Conservation (phyloP, 2,329 filamentous ascomycete species). For the Fusarium armeniacum region DNA sequence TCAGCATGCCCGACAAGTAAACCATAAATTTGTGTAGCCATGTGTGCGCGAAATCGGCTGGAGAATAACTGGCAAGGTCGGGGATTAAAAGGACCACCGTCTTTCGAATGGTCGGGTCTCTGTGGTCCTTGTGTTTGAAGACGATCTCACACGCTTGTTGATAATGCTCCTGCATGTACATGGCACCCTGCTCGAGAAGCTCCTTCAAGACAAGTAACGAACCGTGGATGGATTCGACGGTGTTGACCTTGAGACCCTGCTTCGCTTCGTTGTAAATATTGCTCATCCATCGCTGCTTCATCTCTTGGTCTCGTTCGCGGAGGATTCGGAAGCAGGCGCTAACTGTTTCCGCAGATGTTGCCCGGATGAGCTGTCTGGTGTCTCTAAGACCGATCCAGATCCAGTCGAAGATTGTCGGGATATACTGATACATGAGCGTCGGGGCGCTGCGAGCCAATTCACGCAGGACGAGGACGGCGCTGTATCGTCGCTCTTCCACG, state of each 20-base stretch:
- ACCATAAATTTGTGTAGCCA: constrained; percentile 98
- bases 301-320: constrained; percentile 87
- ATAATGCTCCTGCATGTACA: constrained; percentile 99
- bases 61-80: constrained; percentile 91
- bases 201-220: constrained; percentile 94
- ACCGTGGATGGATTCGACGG: constrained; percentile 92
- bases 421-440: constrained; percentile 94
- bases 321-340: constrained; percentile 97
- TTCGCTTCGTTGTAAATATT: constrained; percentile 91
- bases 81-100: constrained; percentile 94
- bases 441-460: constrained; percentile 94
- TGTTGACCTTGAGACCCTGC: constrained; percentile 81
- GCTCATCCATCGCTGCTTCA: constrained; percentile 89
- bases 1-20: constrained; percentile 91
- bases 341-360: constrained; percentile 91
- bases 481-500: constrained; percentile 92
- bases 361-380: constrained; percentile 89
- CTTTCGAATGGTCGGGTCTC: constrained; percentile 86
- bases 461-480: constrained; percentile 89
- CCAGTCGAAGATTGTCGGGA: constrained; percentile 93
- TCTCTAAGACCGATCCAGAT: constrained; percentile 96
- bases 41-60: constrained; percentile 86
- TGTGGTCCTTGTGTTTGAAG: constrained; percentile 91
- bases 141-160: constrained; percentile 93
- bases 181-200: constrained; percentile 91